Percentiles rank a stretch among this genome's conserved stretches.
These are phyloP conservation scores for Trichothecium roseum DNA, from an alignment of 2,329 filamentous ascomycete species.

Conservation along the genomic window DNA sequence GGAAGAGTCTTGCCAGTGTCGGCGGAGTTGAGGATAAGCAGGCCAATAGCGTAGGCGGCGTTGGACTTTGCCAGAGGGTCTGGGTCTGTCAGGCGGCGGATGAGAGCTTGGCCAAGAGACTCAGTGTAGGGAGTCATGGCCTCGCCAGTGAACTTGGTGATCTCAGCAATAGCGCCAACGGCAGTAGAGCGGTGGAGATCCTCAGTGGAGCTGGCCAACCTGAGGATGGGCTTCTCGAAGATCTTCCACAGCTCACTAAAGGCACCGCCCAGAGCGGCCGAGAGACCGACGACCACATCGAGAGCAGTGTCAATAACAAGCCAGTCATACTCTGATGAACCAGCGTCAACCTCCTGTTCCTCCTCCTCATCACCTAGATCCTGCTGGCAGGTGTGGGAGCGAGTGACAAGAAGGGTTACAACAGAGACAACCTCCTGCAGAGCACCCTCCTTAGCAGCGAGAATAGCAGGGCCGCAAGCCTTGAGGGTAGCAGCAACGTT, in stretches of 20 bases:
- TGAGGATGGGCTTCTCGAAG: constrained; percentile 85
- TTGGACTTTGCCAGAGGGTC: constrained; percentile 92
- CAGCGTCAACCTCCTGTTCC: constrained; percentile 58
- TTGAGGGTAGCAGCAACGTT: constrained; percentile 86
- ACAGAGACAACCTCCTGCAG: constrained; percentile 69
- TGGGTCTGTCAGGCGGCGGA: constrained; percentile 81
- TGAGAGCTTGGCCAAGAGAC: constrained; percentile 65
- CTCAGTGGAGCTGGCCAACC: constrained; percentile 78
- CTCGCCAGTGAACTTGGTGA: constrained; percentile 71
- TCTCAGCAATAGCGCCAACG: constrained; percentile 86
- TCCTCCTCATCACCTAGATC: constrained; percentile 78
- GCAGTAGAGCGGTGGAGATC: constrained; percentile 80
- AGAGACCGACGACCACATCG: constrained; percentile 78
- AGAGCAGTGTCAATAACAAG: constrained; percentile 89
- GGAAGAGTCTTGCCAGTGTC: constrained; percentile 60
- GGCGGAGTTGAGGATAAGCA: constrained; percentile 72
- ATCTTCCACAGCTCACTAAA: constrained; percentile 91
- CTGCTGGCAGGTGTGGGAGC: constrained; percentile 86
- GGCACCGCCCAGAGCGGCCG: constrained; percentile 67
- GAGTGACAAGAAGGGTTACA: constrained; percentile 70
- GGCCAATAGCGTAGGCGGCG: constrained; percentile 81
- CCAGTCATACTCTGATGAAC: constrained; percentile 95
- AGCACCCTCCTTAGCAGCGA: constrained; percentile 57
- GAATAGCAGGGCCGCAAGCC: constrained; percentile 76
- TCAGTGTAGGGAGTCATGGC: constrained; percentile 75